Conservation (phyloP, 2,329 filamentous ascomycete species). For the Endoconidiophora polonica region DNA sequence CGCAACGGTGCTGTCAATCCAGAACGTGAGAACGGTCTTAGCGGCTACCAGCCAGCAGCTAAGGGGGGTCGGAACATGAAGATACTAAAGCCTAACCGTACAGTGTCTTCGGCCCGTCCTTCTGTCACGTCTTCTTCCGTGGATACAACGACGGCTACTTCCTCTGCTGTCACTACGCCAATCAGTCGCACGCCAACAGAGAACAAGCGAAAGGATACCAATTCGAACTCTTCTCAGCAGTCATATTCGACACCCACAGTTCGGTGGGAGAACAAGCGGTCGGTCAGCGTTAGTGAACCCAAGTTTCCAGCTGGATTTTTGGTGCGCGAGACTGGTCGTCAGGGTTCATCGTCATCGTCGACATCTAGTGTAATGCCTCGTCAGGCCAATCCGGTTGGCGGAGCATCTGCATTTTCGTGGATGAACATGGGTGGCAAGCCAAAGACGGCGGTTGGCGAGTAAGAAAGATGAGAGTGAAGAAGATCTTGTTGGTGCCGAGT, state of each 20-base stretch:
- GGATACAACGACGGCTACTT: background rate
- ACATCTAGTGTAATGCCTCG: slow-evolving; percentile 26
- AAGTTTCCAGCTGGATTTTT: slow-evolving; percentile 14
- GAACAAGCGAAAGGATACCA: background rate
- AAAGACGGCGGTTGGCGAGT: slow-evolving; percentile 16
- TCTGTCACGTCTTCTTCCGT: background rate
- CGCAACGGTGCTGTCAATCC: slow-evolving; percentile 37
- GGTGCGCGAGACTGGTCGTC: slow-evolving; percentile 36
- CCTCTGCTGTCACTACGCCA: background rate
- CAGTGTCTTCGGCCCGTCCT: slow-evolving; percentile 35
- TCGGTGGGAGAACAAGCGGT: slow-evolving; percentile 15
- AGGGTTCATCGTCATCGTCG: slow-evolving; percentile 25
- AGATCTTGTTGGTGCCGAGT: no score
- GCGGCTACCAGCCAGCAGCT: slow-evolving; percentile 53
- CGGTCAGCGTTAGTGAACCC: slow-evolving; percentile 7
- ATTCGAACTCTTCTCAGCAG: background rate
- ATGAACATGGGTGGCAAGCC: slow-evolving; percentile 44
- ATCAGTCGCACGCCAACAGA: slow-evolving; percentile 16
- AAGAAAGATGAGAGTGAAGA: background rate
- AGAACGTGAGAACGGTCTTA: slow-evolving; percentile 29
- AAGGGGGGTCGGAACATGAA: slow-evolving; percentile 62
- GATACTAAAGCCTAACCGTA: slow-evolving; percentile 65
- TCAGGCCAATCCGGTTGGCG: slow-evolving; percentile 68
- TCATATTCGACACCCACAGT: background rate
- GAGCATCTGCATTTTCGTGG: slow-evolving; percentile 90